Evolutionary conservation across 1,139 yeast genomes (phyloP).

Genomic region (Candida tropicalis): DNA sequence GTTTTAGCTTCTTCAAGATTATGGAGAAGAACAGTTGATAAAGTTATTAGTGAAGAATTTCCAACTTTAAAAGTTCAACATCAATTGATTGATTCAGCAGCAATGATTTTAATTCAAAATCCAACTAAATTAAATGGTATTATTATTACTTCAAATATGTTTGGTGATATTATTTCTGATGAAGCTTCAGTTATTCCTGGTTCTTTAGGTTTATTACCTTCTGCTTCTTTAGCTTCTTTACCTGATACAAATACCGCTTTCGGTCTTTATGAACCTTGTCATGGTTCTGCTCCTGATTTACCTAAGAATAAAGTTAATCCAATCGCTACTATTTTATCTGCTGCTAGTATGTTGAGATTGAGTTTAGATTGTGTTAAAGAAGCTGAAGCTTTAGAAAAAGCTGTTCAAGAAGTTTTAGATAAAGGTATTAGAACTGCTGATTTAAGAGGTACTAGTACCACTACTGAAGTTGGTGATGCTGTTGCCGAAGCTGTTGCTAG

Average conservation of each 20-base stretch:
- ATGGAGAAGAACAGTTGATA: slow-evolving; percentile 93
- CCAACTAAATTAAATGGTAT: slow-evolving; percentile 93
- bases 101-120: slow-evolving; percentile 90
- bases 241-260: slow-evolving; percentile 94
- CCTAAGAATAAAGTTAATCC: slow-evolving; percentile 90
- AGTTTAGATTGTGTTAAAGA: slow-evolving; percentile 80
- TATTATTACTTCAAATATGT: slow-evolving; percentile 91
- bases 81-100: slow-evolving; percentile 97
- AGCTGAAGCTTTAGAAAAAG: slow-evolving; percentile 87
- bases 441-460: slow-evolving; percentile 76
- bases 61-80: slow-evolving; percentile 85
- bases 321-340: slow-evolving; percentile 89
- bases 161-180: slow-evolving; percentile 96
- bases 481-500: slow-evolving; percentile 71
- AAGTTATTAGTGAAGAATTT: slow-evolving; percentile 82
- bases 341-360: slow-evolving; percentile 95
- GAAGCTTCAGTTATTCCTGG: slow-evolving; percentile 99
- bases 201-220: slow-evolving; percentile 90
- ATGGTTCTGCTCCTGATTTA: slow-evolving; percentile 97
- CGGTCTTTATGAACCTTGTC: slow-evolving; percentile 97
- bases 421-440: slow-evolving; percentile 89
- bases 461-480: slow-evolving; percentile 93
- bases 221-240: slow-evolving; percentile 92
- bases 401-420: slow-evolving; percentile 82
- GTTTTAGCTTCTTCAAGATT: slow-evolving; percentile 94